Evolutionary conservation across 495 filamentous ascomycete genomes (phyloP).

Genomic region (Tirmania nivea): DNA sequence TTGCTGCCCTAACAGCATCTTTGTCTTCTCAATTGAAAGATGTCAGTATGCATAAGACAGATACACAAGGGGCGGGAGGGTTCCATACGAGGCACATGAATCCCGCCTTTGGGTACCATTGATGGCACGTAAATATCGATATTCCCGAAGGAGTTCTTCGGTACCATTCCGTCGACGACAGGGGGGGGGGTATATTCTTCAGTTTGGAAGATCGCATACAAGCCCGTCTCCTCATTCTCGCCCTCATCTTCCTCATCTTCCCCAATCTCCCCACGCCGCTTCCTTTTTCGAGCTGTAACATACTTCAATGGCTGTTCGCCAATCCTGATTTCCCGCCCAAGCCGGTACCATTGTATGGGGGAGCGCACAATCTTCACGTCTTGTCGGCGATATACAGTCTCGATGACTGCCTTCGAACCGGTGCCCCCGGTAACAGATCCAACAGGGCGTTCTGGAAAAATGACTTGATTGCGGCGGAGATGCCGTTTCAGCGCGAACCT

Average conservation of each 20-base stretch:
- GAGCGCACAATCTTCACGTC: slow-evolving; percentile 59
- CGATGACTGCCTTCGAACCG: slow-evolving; percentile 32
- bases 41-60: slow-evolving; percentile 1
- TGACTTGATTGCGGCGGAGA: slow-evolving; percentile 60
- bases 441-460: slow-evolving; percentile 45
- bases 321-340: slow-evolving; percentile 53
- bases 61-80: neutral
- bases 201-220: slow-evolving; percentile 63
- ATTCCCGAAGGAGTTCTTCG: slow-evolving; percentile 74
- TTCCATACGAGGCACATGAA: slow-evolving; percentile 33
- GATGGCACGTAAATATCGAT: slow-evolving; percentile 76
- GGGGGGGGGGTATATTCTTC: slow-evolving; percentile 51
- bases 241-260: slow-evolving; percentile 27
- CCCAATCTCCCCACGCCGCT: neutral
- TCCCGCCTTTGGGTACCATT: slow-evolving; percentile 72
- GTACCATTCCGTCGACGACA: slow-evolving; percentile 50
- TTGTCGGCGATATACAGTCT: slow-evolving; percentile 51
- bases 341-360: slow-evolving; percentile 66
- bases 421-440: slow-evolving; percentile 58
- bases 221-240: slow-evolving; percentile 27
- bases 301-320: slow-evolving; percentile 39
- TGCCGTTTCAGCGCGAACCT: slow-evolving; percentile 56
- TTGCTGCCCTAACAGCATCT: slow-evolving; percentile 48
- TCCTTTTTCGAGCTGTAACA: slow-evolving; percentile 7
- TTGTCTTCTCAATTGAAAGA: slow-evolving; percentile 24